Conservation (phyloP, 106 monocot species). For the Amphibolis antarctica region DNA sequence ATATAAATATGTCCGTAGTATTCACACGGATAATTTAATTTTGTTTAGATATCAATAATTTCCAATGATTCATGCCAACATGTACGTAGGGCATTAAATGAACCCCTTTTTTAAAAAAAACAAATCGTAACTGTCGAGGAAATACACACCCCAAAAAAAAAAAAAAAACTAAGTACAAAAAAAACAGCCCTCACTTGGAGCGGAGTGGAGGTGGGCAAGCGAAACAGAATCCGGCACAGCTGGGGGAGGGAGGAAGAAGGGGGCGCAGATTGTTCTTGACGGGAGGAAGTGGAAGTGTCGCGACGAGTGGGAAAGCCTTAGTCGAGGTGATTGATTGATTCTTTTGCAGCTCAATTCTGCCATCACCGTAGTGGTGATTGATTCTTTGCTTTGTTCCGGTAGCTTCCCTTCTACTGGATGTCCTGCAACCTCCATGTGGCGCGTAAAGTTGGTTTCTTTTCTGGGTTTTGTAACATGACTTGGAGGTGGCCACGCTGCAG, state of each 20-base stretch:
- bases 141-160: no score
- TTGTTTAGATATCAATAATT: no score
- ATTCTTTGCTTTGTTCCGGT: not conserved
- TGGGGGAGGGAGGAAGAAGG: not conserved
- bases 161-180: no score
- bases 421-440: conserved; percentile 1
- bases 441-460: not conserved
- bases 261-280: not conserved
- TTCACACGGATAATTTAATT: no score
- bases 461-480: not conserved
- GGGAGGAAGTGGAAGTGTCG: not conserved
- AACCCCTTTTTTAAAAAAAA: no score
- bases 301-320: not conserved
- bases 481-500: not conserved
- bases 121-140: no score
- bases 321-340: not conserved
- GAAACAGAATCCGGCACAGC: not conserved
- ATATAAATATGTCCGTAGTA: no score
- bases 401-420: not conserved
- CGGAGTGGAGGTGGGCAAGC: not conserved
- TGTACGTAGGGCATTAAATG: no score
- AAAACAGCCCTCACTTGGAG: no score
- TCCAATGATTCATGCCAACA: no score
- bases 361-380: not conserved
- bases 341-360: conserved; percentile 1